Percentiles rank a stretch among this genome's conserved stretches.
Evolutionary conservation across 345 rosid genomes (phyloP).

Genomic region (Toxicodendron radicans): DNA sequence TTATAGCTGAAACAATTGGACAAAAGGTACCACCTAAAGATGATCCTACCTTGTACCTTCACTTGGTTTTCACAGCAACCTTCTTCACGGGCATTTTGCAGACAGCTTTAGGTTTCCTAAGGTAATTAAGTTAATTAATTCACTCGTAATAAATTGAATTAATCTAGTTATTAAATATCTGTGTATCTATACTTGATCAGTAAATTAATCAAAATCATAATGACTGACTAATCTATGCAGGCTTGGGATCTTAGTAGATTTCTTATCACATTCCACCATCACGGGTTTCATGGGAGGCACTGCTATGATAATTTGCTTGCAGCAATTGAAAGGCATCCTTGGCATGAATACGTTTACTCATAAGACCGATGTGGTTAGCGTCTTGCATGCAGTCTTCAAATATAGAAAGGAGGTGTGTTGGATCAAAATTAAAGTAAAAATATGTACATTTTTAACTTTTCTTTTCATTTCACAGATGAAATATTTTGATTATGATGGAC

Average conservation of each 20-base stretch:
- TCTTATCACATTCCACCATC: slow-evolving; percentile 87
- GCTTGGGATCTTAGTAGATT: slow-evolving; percentile 83
- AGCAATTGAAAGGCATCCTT: slow-evolving; percentile 81
- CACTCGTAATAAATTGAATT: no score
- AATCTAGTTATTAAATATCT: neutral
- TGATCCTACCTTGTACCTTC: slow-evolving; percentile 61
- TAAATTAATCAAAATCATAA: no score
- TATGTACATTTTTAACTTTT: no score
- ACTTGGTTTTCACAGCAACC: slow-evolving; percentile 69
- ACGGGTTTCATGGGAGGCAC: slow-evolving; percentile 95
- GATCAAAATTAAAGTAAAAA: no score
- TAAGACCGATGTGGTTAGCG: slow-evolving; percentile 71
- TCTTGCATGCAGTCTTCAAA: slow-evolving; percentile 47
- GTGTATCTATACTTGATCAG: no score
- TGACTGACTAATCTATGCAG: slow-evolving; percentile 25
- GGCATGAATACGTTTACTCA: slow-evolving; percentile 69
- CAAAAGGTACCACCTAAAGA: slow-evolving; percentile 34
- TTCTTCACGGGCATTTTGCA: slow-evolving; percentile 80
- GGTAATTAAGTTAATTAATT: slow-evolving; percentile 32
- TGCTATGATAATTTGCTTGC: slow-evolving; percentile 67
- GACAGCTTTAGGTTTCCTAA: slow-evolving; percentile 54
- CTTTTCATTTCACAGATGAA: no score
- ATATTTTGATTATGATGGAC: no score
- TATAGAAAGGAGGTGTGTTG: slow-evolving; percentile 54
- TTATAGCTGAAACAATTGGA: slow-evolving; percentile 50